phyloP scores from a whole-genome alignment of 2,329 filamentous ascomycete species.

The Fusarium lateritium region DNA sequence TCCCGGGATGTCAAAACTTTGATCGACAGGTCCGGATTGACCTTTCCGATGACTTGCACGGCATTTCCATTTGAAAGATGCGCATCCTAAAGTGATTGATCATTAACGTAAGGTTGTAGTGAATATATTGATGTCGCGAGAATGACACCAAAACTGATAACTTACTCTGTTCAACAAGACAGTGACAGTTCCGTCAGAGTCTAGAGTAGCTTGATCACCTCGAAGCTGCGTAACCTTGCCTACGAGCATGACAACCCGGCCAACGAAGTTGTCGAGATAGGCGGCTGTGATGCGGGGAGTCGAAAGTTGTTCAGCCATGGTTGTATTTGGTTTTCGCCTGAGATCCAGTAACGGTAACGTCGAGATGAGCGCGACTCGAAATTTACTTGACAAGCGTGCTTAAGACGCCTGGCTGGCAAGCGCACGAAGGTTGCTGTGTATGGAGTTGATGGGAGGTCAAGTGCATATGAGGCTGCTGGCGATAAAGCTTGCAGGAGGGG shows the following conservation, averaged over 20 bases:
- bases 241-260: conserved; percentile 84
- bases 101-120: conserved; percentile 10
- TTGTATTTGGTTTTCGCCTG: conserved; percentile 42
- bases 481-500: conserved; percentile 28
- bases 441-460: background rate
- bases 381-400: background rate
- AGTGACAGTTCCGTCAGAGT: conserved; percentile 83
- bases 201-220: conserved; percentile 84
- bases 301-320: conserved; percentile 76
- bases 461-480: conserved; percentile 22
- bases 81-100: conserved; percentile 69
- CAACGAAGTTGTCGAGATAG: conserved; percentile 83
- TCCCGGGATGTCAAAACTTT: conserved; percentile 79
- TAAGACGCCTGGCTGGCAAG: background rate
- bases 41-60: conserved; percentile 85
- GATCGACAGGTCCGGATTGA: conserved; percentile 79
- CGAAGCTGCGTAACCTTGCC: conserved; percentile 88
- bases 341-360: background rate
- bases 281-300: conserved; percentile 87
- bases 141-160: conserved; percentile 10
- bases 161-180: conserved; percentile 80
- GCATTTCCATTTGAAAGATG: conserved; percentile 79
- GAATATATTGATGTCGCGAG: background rate
- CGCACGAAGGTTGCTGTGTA: background rate
- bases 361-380: background rate